These are phyloP conservation scores for Yamadazyma sp. DNA, from an alignment of 1,139 yeast species.

Conservation along the genomic window DNA sequence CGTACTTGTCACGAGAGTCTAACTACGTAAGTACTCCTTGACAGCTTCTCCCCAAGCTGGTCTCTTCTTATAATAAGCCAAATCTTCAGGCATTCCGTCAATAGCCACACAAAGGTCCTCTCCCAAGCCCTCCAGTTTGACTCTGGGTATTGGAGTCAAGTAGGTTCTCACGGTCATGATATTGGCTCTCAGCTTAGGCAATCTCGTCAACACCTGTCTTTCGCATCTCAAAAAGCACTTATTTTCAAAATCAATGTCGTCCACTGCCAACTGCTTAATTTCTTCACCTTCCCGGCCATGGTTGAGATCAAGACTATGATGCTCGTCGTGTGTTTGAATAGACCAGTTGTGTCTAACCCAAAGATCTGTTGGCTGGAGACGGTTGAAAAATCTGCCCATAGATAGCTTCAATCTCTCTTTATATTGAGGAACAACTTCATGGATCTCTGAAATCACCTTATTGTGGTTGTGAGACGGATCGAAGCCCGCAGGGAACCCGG, in stretches of 20 bases:
- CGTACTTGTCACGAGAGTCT: too few species aligned
- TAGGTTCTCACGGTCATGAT: slow-evolving; percentile 45
- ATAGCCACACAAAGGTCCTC: slow-evolving; percentile 56
- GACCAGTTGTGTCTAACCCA: slow-evolving; percentile 47
- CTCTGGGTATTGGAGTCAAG: slow-evolving; percentile 33
- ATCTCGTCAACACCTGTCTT: slow-evolving; percentile 39
- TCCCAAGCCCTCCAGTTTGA: slow-evolving; percentile 39
- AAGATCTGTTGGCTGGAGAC: slow-evolving; percentile 34
- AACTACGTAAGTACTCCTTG: slow-evolving; percentile 35
- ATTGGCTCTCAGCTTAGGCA: slow-evolving; percentile 39
- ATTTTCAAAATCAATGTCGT: slow-evolving; percentile 39
- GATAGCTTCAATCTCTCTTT: slow-evolving; percentile 29
- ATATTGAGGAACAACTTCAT: slow-evolving; percentile 45
- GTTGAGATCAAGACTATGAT: slow-evolving; percentile 28
- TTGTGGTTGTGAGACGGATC: slow-evolving; percentile 36
- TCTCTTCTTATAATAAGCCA: slow-evolving; percentile 60
- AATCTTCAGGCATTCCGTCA: slow-evolving; percentile 54
- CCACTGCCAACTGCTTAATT: slow-evolving; percentile 19
- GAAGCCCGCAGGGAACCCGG: slow-evolving; percentile 46
- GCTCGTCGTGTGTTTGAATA: slow-evolving; percentile 33
- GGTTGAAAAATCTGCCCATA: slow-evolving; percentile 41
- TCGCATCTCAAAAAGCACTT: slow-evolving; percentile 40
- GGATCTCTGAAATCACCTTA: slow-evolving; percentile 39
- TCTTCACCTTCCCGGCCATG: slow-evolving; percentile 37
- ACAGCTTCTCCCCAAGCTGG: slow-evolving; percentile 69